These are phyloP conservation scores for Beauveria medogensis DNA, from an alignment of 2,329 filamentous ascomycete species.

Conservation along the genomic window DNA sequence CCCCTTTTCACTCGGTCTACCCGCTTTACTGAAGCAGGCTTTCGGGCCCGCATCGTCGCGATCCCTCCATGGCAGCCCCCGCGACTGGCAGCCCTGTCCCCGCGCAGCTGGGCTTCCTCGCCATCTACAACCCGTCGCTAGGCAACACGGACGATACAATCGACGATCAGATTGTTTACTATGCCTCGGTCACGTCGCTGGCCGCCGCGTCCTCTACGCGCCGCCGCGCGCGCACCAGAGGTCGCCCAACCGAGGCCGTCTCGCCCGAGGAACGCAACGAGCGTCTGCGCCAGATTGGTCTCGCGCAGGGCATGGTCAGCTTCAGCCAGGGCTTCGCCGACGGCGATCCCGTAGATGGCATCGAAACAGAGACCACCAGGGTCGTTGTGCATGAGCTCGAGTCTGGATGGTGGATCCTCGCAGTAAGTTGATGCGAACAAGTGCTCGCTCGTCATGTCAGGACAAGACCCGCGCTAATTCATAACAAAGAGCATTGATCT, in stretches of 20 bases:
- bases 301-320: slow-evolving; percentile 92
- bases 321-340: slow-evolving; percentile 85
- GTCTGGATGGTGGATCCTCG: slow-evolving; percentile 89
- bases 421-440: slow-evolving; percentile 47
- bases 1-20: neutral
- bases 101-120: slow-evolving; percentile 80
- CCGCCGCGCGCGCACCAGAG: slow-evolving; percentile 26
- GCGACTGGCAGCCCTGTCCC: slow-evolving; percentile 36
- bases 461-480: neutral
- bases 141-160: slow-evolving; percentile 52
- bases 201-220: slow-evolving; percentile 27
- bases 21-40: neutral
- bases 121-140: slow-evolving; percentile 89
- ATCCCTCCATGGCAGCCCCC: slow-evolving; percentile 11
- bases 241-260: slow-evolving; percentile 32
- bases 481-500: slow-evolving; percentile 55
- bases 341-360: slow-evolving; percentile 66
- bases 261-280: slow-evolving; percentile 69
- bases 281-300: slow-evolving; percentile 81
- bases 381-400: slow-evolving; percentile 84
- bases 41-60: neutral
- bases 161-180: slow-evolving; percentile 85
- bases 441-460: neutral
- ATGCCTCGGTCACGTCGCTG: slow-evolving; percentile 55
- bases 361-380: slow-evolving; percentile 85